Evolutionary conservation across 2,329 filamentous ascomycete genomes (phyloP).

Genomic region (Ascosphaera apis): DNA sequence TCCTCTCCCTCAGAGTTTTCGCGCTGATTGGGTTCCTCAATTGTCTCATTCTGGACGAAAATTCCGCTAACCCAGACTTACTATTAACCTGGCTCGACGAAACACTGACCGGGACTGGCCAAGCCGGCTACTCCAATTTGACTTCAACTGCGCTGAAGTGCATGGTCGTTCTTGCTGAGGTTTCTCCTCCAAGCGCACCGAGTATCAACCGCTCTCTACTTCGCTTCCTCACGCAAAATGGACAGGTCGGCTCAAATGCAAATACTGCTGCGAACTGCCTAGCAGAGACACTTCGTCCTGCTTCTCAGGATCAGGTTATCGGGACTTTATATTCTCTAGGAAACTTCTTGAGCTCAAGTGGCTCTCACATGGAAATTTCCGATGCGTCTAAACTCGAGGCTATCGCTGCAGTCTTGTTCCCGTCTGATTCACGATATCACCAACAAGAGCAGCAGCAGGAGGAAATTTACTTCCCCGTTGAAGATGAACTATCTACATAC

Average conservation of each 20-base stretch:
- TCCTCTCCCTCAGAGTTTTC: constrained; percentile 64
- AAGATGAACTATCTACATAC: constrained; percentile 55
- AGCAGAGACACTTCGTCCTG: constrained; percentile 53
- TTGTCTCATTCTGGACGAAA: constrained; percentile 61
- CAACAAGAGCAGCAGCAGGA: constrained; percentile 17
- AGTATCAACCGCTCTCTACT: constrained; percentile 58
- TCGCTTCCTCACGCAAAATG: constrained; percentile 68
- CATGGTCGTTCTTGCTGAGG: constrained; percentile 57
- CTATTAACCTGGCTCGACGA: constrained; percentile 73
- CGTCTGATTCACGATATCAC: not conserved
- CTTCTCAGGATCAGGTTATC: constrained; percentile 84
- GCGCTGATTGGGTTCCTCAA: constrained; percentile 67
- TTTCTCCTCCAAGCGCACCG: constrained; percentile 49
- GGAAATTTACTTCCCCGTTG: constrained; percentile 44
- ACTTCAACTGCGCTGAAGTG: constrained; percentile 59
- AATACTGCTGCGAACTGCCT: constrained; percentile 63
- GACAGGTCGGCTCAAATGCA: constrained; percentile 44
- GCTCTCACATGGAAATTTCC: constrained; percentile 7
- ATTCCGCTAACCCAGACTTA: constrained; percentile 53
- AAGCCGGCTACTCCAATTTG: constrained; percentile 60
- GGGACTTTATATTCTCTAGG: constrained; percentile 92
- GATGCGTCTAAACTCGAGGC: not conserved
- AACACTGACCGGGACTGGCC: constrained; percentile 50
- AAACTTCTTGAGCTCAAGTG: constrained; percentile 63
- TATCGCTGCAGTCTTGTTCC: not conserved